A percentile compares a stretch with the other conserved stretches of the same genome.
Conservation (phyloP, 768 basidiomycete genomes). For the Calocera cornea region DNA sequence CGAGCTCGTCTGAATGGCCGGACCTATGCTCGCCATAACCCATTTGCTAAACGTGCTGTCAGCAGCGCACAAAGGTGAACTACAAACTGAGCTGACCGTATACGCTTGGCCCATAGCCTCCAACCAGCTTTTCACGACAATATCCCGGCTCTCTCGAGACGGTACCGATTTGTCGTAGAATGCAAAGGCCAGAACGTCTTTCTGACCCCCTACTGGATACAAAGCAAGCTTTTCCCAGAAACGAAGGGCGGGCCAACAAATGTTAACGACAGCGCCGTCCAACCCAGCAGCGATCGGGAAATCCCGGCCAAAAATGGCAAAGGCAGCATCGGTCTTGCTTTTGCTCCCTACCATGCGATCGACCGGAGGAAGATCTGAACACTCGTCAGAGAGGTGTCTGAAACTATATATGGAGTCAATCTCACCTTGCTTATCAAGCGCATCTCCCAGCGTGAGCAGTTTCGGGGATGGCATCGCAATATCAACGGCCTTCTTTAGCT, state of each 20-base stretch:
- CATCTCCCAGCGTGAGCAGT: slow-evolving; percentile 27
- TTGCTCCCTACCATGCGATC: slow-evolving; percentile 5
- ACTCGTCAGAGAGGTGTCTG: not conserved
- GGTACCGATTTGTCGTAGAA: slow-evolving; percentile 42
- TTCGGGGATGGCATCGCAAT: not conserved
- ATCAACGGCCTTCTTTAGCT: not conserved
- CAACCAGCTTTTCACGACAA: slow-evolving; percentile 48
- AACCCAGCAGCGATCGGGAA: slow-evolving; percentile 48
- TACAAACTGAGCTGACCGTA: slow-evolving; percentile 34
- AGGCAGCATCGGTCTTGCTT: not conserved
- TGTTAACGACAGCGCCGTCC: slow-evolving; percentile 51
- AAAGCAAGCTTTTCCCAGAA: slow-evolving; percentile 83
- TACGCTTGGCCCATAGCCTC: slow-evolving; percentile 40
- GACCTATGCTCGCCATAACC: not conserved
- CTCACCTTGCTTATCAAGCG: slow-evolving; percentile 27
- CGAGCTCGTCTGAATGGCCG: not conserved
- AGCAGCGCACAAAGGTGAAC: not conserved
- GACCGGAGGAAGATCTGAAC: slow-evolving; percentile 1
- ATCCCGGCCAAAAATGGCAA: slow-evolving; percentile 34
- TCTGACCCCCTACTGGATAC: slow-evolving; percentile 52
- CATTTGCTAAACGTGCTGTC: slow-evolving; percentile 6
- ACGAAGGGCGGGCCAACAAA: slow-evolving; percentile 53
- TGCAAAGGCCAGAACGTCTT: slow-evolving; percentile 54
- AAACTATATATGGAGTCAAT: not conserved
- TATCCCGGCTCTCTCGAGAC: slow-evolving; percentile 34